These are phyloP conservation scores for Ogataea neopini DNA, from an alignment of 805 yeast species.

Conservation along the genomic window DNA sequence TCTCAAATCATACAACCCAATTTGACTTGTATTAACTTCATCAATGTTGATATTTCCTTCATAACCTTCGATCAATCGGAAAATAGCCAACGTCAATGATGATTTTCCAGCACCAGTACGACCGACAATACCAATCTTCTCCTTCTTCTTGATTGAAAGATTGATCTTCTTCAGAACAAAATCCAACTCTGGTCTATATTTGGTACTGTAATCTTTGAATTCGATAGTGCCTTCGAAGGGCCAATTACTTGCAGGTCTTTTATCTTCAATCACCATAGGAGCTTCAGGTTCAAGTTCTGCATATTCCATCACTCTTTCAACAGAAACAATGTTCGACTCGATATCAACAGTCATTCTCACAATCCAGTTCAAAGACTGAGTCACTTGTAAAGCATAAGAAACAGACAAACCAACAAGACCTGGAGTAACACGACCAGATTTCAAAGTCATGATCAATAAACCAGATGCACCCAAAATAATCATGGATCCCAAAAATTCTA, in stretches of 20 bases:
- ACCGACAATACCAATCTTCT: constrained; percentile 94
- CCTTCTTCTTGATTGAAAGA: constrained; percentile 65
- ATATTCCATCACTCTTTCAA: constrained; percentile 68
- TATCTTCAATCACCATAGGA: constrained; percentile 47
- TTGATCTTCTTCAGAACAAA: constrained; percentile 71
- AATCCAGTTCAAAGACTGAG: constrained; percentile 95
- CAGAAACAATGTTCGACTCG: constrained; percentile 91
- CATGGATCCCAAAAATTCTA: constrained; percentile 87
- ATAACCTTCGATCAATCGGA: constrained; percentile 77
- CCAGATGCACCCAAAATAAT: constrained; percentile 87
- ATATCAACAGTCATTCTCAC: constrained; percentile 99
- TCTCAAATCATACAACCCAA: constrained; percentile 80
- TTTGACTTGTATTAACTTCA: constrained; percentile 58
- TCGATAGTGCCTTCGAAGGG: constrained; percentile 68
- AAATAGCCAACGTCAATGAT: constrained; percentile 78
- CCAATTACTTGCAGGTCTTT: constrained; percentile 70
- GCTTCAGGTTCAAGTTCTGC: constrained; percentile 68
- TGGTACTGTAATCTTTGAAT: constrained; percentile 75
- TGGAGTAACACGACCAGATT: constrained; percentile 70
- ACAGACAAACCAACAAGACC: constrained; percentile 94
- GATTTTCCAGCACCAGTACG: constrained; percentile 97
- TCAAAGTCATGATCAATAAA: constrained; percentile 69
- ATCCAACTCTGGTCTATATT: constrained; percentile 81
- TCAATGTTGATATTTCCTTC: constrained; percentile 70
- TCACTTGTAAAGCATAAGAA: constrained; percentile 88